Evolutionary conservation across 805 yeast species (phyloP).

Genomic region (Yamadazyma kitorensis): DNA sequence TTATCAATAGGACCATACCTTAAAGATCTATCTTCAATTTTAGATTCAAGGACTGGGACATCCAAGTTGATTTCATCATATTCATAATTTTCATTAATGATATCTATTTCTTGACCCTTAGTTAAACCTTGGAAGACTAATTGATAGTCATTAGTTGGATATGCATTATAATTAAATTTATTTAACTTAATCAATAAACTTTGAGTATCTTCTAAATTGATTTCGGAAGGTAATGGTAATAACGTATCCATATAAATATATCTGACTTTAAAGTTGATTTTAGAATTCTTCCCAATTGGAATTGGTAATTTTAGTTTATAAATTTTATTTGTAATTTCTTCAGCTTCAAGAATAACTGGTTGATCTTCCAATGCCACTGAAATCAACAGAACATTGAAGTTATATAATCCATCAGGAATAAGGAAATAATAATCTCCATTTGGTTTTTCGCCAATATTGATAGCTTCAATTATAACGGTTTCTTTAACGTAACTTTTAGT

Average conservation of each 20-base stretch:
- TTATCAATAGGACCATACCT: constrained; percentile 52
- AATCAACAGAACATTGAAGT: constrained; percentile 41
- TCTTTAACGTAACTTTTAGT: constrained; percentile 65
- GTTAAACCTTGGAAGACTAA: constrained; percentile 45
- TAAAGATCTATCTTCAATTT: constrained; percentile 38
- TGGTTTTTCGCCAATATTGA: constrained; percentile 58
- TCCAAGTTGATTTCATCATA: constrained; percentile 6
- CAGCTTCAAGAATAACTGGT: constrained; percentile 7
- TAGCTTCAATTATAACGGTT: constrained; percentile 49
- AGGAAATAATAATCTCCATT: constrained; percentile 55
- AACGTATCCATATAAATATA: constrained; percentile 47
- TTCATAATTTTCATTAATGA: constrained; percentile 16
- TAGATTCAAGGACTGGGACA: constrained; percentile 32
- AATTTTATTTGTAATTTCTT: constrained; percentile 15
- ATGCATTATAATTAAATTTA: constrained; percentile 59
- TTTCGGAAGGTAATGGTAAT: constrained; percentile 61
- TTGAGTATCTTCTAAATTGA: constrained; percentile 61
- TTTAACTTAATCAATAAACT: constrained; percentile 50
- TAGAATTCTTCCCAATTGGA: constrained; percentile 65
- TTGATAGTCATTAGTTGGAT: constrained; percentile 50
- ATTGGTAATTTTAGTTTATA: constrained; percentile 49
- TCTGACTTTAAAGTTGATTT: constrained; percentile 46
- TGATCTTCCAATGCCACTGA: constrained; percentile 31
- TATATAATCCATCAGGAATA: constrained; percentile 48
- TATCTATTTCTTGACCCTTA: constrained; percentile 45